Percentiles rank a stretch among this genome's conserved stretches.
Conservation (phyloP, 148 eudicot species). For the Hydrangea macrophylla region DNA sequence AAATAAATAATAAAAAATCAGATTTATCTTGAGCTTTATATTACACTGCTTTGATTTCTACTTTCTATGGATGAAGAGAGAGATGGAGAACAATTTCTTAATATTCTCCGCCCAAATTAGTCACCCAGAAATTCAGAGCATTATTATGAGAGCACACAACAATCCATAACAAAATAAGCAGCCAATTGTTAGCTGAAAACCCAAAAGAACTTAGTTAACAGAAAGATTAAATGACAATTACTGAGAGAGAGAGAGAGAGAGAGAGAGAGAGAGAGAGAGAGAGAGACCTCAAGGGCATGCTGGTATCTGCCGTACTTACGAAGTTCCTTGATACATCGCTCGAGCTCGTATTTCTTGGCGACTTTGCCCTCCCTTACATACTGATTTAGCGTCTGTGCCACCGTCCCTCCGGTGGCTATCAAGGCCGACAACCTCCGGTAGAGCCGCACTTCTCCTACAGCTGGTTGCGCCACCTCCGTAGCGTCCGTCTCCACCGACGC, state of each 20-base stretch:
- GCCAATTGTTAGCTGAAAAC: too few species aligned
- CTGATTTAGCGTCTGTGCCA: constrained; percentile 33
- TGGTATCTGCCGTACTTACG: constrained; percentile 32
- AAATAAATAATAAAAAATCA: too few species aligned
- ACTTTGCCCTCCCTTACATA: constrained; percentile 39
- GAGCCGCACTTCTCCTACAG: constrained; percentile 18
- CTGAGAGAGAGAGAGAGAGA: not conserved
- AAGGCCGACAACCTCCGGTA: constrained; percentile 39
- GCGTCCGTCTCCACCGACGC: constrained; percentile 2
- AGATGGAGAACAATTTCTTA: too few species aligned
- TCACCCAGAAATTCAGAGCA: too few species aligned
- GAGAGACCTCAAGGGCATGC: constrained; percentile 54
- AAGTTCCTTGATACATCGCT: constrained; percentile 39
- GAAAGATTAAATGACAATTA: not conserved
- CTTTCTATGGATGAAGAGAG: too few species aligned
- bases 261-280: not conserved
- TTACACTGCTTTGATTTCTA: too few species aligned
- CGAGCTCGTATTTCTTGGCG: constrained; percentile 24
- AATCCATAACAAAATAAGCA: too few species aligned
- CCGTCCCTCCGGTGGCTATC: constrained; percentile 32
- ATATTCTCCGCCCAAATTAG: too few species aligned
- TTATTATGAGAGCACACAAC: too few species aligned
- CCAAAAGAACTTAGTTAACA: too few species aligned
- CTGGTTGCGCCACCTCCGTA: not conserved
- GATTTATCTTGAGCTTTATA: too few species aligned